Evolutionary conservation across 2,329 filamentous ascomycete species (phyloP).

Genomic region (Fusarium mexicanum): DNA sequence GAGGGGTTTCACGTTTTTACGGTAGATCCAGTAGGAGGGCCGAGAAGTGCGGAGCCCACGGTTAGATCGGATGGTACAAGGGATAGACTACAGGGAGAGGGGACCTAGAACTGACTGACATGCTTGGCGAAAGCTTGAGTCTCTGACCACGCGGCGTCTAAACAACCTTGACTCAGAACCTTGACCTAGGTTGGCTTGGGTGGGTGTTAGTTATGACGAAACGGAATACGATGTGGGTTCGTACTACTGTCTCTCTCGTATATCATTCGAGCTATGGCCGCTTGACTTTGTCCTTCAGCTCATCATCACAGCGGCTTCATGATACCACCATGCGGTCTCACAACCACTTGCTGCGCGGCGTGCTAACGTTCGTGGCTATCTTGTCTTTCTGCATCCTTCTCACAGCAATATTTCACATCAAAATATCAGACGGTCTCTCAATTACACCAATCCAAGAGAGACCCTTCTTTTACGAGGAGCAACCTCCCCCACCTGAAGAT

Average conservation of each 20-base stretch:
- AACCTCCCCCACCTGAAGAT: background rate
- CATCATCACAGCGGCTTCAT: background rate
- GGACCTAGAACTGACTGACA: background rate
- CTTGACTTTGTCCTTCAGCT: background rate
- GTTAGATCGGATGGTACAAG: constrained; percentile 30
- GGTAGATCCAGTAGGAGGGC: background rate
- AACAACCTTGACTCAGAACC: background rate
- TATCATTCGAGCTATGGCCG: background rate
- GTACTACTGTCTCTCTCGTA: background rate
- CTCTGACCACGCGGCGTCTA: constrained; percentile 2
- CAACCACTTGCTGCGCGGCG: constrained; percentile 11
- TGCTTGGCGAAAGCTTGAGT: constrained; percentile 31
- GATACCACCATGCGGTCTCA: constrained; percentile 20
- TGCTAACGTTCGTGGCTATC: constrained; percentile 18
- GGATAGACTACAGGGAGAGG: background rate
- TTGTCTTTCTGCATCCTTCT: constrained; percentile 5
- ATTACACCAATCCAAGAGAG: constrained; percentile 12
- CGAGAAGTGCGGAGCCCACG: background rate
- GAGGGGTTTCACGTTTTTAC: constrained; percentile 11
- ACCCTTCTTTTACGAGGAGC: constrained; percentile 29
- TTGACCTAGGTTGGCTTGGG: background rate
- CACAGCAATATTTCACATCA: constrained; percentile 19
- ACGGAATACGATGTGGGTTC: background rate
- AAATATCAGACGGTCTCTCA: constrained; percentile 11
- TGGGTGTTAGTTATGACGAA: constrained; percentile 9